Evolutionary conservation across 2,329 filamentous ascomycete species (phyloP), one percentile per base, ranked within the genome.

Genomic region (Nigrospora oryzae): DNA sequence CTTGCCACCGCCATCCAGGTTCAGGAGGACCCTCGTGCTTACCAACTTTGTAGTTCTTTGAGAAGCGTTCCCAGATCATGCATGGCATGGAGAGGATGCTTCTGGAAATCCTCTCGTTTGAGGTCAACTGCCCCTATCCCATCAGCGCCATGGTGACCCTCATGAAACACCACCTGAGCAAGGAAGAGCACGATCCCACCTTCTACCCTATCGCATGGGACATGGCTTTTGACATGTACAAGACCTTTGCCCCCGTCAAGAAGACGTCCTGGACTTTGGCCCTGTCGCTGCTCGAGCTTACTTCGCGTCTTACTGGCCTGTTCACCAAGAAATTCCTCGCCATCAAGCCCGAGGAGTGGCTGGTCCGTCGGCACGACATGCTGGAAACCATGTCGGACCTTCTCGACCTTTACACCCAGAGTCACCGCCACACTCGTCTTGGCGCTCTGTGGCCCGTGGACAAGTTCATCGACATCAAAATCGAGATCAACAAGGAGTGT

Each of bases 31-130:
- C 31, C 34, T 35, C 38, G 13, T 4, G 17, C 17, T 42, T 14
- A 36, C 12, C 13, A 23, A 36, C 6, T 5, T 12, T 11, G 7
- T 47, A 93, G 86, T 71, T 85, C 23, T 94, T 97, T 53, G 91
- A 97, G 43, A 72, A 71, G 2, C 80, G 83, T 4, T 85, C 86
- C 13, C 86, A 89, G 52, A 79, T 84, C 46, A 85, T 96, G 51
- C 89, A 96, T 50, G 89, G 88, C 2, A 77, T 97, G 4, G 93
- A 98, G 66, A 80, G 93, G 5, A 78, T 95, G 45, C 94, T 97
- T 65, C 82, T 98, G 42, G 93, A 98, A 66, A 85, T 88, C 2
- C 85, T 90, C 30, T 84, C 86, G 50, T 98, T 98, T 63, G 91
- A 98, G 63, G 97, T 97, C 60, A 82, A 90, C 33, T 90, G 83